phyloP scores from a whole-genome alignment of 2,329 filamentous ascomycete species.

The Sporothrix pseudoabietina region DNA sequence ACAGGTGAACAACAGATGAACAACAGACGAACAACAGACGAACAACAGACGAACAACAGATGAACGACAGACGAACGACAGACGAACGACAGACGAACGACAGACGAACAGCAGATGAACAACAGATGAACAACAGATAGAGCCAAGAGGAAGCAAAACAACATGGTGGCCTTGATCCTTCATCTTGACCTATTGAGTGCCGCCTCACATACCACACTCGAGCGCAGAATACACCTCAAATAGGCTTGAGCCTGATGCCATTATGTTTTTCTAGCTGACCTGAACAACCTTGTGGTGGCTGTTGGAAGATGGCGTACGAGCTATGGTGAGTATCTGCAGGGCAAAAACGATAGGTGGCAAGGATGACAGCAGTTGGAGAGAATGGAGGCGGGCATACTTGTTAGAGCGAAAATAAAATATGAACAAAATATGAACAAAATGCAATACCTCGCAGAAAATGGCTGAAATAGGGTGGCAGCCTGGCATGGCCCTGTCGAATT shows the following conservation, averaged over 20 bases:
- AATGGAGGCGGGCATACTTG: not conserved
- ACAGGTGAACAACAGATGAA: not conserved
- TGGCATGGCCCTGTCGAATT: slow-evolving; percentile 12
- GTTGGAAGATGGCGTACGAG: not conserved
- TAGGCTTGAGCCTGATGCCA: not conserved
- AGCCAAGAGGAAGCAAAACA: not conserved
- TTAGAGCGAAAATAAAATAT: no score
- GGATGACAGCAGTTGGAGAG: not conserved
- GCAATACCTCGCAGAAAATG: not conserved
- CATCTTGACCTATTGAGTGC: not conserved
- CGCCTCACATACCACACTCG: not conserved
- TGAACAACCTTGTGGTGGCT: not conserved
- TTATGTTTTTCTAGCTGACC: not conserved
- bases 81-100: no score
- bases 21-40: not conserved
- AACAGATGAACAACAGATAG: not conserved
- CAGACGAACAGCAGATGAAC: not conserved
- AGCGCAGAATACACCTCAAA: not conserved
- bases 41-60: not conserved
- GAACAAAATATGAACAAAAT: not conserved
- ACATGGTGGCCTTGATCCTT: not conserved
- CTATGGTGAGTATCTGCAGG: not conserved
- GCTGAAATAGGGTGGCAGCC: not conserved
- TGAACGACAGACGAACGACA: not conserved
- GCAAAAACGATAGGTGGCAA: not conserved